Conservation (phyloP, 2,329 filamentous ascomycete species). For the Fusarium phyllophilum region DNA sequence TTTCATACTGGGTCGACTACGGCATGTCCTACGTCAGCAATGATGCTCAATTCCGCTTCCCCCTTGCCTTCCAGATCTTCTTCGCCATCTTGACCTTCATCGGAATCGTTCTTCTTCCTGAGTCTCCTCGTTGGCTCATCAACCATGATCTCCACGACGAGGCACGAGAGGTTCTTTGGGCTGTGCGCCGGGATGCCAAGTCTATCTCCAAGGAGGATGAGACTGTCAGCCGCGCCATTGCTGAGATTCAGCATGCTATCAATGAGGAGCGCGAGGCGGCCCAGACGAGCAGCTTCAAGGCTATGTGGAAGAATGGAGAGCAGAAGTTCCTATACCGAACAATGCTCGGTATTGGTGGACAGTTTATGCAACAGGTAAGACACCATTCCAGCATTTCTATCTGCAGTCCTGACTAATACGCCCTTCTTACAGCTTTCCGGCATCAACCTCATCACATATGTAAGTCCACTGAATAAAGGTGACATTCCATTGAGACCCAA, state of each 20-base stretch:
- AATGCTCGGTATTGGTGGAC: slow-evolving; percentile 54
- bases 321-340: slow-evolving; percentile 54
- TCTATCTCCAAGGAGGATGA: slow-evolving; percentile 42
- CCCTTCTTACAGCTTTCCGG: slow-evolving; percentile 34
- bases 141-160: slow-evolving; percentile 55
- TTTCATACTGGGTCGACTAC: slow-evolving; percentile 52
- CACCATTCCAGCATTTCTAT: background rate
- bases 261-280: slow-evolving; percentile 54
- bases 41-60: slow-evolving; percentile 56
- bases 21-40: slow-evolving; percentile 50
- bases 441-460: slow-evolving; percentile 51
- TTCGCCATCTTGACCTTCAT: slow-evolving; percentile 52
- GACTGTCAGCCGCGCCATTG: slow-evolving; percentile 43
- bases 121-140: slow-evolving; percentile 57
- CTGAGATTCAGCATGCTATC: slow-evolving; percentile 53
- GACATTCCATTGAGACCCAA: fast-evolving
- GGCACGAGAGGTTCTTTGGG: slow-evolving; percentile 49
- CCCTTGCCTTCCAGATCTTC: slow-evolving; percentile 56
- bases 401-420: background rate
- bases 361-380: slow-evolving; percentile 55
- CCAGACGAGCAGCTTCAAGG: slow-evolving; percentile 45
- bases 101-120: slow-evolving; percentile 52
- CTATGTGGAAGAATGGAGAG: slow-evolving; percentile 54
- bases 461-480: background rate
- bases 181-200: slow-evolving; percentile 44